phyloP scores from a whole-genome alignment of 179 eudicot genomes.

The Heliamphora pulchella region DNA sequence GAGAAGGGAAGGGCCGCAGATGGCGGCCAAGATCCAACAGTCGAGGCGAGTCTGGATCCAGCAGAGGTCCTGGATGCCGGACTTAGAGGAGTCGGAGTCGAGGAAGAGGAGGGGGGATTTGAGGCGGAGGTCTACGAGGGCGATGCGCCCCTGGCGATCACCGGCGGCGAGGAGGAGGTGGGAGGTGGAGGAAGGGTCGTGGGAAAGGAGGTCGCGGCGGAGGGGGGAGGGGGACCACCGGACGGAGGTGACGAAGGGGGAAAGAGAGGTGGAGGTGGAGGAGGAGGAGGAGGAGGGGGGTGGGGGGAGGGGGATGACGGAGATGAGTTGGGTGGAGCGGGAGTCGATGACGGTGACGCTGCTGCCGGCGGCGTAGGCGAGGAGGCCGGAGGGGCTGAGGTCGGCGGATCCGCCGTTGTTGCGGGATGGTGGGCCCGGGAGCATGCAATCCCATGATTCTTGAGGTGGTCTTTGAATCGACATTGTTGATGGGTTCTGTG shows the following conservation, averaged over 20 bases:
- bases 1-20: slow-evolving; percentile 62
- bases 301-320: slow-evolving; percentile 71
- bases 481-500: neutral
- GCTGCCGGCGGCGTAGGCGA: slow-evolving; percentile 83
- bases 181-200: slow-evolving; percentile 33
- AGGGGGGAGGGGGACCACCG: slow-evolving; percentile 71
- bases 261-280: slow-evolving; percentile 38
- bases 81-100: slow-evolving; percentile 32
- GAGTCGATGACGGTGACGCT: slow-evolving; percentile 64
- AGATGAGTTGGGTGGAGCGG: slow-evolving; percentile 70
- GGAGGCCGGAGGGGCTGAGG: slow-evolving; percentile 65
- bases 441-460: slow-evolving; percentile 59
- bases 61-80: slow-evolving; percentile 77
- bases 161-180: slow-evolving; percentile 75
- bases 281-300: slow-evolving; percentile 15
- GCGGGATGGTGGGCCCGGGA: slow-evolving; percentile 91
- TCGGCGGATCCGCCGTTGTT: slow-evolving; percentile 78
- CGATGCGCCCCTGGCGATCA: slow-evolving; percentile 81
- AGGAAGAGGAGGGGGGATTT: slow-evolving; percentile 34
- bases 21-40: slow-evolving; percentile 55
- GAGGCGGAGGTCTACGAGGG: slow-evolving; percentile 48
- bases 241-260: slow-evolving; percentile 80
- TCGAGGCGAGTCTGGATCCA: slow-evolving; percentile 71
- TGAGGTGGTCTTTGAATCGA: slow-evolving; percentile 14
- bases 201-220: slow-evolving; percentile 44